phyloP scores from a whole-genome alignment of 148 eudicot species.

The Chenopodium berlandieri region DNA sequence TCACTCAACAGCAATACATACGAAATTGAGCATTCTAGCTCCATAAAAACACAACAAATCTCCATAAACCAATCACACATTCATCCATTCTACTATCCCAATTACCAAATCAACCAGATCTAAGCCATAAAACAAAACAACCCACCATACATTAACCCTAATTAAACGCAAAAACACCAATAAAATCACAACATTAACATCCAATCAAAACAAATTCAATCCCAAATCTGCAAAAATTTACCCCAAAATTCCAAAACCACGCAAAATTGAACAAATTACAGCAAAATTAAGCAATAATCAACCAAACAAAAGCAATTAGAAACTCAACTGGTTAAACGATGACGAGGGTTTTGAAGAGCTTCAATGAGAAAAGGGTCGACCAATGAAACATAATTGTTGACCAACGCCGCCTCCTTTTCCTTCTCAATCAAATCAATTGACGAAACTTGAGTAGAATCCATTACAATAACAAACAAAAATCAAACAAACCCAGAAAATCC shows the following conservation, averaged over 20 bases:
- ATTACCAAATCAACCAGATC: constrained; percentile 19
- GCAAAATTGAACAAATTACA: neutral
- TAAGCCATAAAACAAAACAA: neutral
- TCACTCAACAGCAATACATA: neutral
- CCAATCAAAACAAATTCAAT: neutral
- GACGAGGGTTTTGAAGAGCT: constrained; percentile 95
- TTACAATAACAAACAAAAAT: constrained; percentile 14
- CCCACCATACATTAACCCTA: constrained; percentile 4
- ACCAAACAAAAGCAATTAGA: neutral
- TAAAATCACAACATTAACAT: constrained; percentile 5
- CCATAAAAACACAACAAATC: neutral
- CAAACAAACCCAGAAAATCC: constrained; percentile 19
- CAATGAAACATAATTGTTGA: constrained; percentile 27
- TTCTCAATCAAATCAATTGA: constrained; percentile 28
- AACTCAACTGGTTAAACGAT: constrained; percentile 80
- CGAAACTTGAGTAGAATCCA: constrained; percentile 41
- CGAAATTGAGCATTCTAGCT: neutral
- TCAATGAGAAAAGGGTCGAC: constrained; percentile 86
- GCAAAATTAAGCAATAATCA: neutral
- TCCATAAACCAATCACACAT: constrained; percentile 2
- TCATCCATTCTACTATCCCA: neutral
- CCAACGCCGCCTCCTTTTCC: constrained; percentile 22
- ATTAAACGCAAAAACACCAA: neutral
- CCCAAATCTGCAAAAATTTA: neutral
- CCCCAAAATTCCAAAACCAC: neutral